Conservation (phyloP, 352 stramenopile genomes). For the Phytophthora citricola region DNA sequence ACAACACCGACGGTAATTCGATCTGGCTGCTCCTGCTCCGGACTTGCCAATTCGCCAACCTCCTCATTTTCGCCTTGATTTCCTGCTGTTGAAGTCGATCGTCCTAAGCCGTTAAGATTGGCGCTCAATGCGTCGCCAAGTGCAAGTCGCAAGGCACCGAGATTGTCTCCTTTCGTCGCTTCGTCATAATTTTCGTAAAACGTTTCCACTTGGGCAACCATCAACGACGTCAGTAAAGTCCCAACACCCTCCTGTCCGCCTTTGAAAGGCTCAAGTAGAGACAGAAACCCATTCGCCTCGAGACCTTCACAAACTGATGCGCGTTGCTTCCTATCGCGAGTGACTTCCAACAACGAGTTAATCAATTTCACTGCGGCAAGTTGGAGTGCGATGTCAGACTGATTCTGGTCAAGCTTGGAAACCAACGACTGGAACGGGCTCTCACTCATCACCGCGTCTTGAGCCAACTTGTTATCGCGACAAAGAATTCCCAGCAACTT, state of each 20-base stretch:
- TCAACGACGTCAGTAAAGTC: neutral
- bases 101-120: neutral
- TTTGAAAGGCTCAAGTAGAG: slow-evolving; percentile 38
- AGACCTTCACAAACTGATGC: slow-evolving; percentile 56
- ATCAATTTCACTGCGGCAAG: slow-evolving; percentile 54
- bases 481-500: slow-evolving; percentile 41
- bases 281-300: slow-evolving; percentile 37
- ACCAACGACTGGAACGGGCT: slow-evolving; percentile 34
- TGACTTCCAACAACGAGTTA: slow-evolving; percentile 49
- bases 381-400: slow-evolving; percentile 37
- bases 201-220: slow-evolving; percentile 19
- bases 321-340: slow-evolving; percentile 32
- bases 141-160: slow-evolving; percentile 27
- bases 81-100: neutral
- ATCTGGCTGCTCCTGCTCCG: slow-evolving; percentile 8
- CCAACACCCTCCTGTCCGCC: neutral
- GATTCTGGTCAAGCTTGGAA: slow-evolving; percentile 32
- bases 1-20: neutral
- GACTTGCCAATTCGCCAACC: neutral
- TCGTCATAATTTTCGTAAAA: slow-evolving; percentile 28
- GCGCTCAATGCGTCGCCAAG: slow-evolving; percentile 22
- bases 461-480: slow-evolving; percentile 32
- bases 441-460: slow-evolving; percentile 36
- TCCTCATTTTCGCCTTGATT: slow-evolving; percentile 36
- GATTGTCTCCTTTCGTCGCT: slow-evolving; percentile 17